Percentiles rank a stretch among this genome's conserved stretches.
These are phyloP conservation scores for Colletotrichum limetticola DNA, from an alignment of 2,329 filamentous ascomycete species.

Conservation along the genomic window DNA sequence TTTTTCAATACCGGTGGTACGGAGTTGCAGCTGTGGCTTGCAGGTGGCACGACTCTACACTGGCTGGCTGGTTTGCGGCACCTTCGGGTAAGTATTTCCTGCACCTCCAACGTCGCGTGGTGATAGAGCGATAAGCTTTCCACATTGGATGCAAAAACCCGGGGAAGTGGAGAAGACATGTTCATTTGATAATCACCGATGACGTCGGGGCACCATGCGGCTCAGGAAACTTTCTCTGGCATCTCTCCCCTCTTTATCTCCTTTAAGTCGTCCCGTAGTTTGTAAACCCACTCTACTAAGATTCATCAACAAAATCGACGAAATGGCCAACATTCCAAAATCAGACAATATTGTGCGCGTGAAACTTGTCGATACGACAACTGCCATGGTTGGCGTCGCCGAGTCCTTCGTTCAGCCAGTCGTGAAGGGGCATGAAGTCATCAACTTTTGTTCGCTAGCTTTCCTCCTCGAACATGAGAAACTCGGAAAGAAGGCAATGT, in stretches of 20 bases:
- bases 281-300: neutral
- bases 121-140: neutral
- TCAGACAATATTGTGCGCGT: conserved; percentile 34
- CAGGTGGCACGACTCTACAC: neutral
- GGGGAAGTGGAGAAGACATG: conserved; percentile 18
- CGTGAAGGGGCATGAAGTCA: conserved; percentile 34
- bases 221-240: neutral
- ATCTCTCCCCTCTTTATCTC: neutral
- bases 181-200: neutral
- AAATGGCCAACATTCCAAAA: conserved; percentile 22
- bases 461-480: conserved; percentile 36
- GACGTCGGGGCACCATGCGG: conserved; percentile 16
- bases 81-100: conserved; percentile 16
- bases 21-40: neutral
- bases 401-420: conserved; percentile 33
- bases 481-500: conserved; percentile 29
- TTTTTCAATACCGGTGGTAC: neutral
- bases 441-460: conserved; percentile 36
- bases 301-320: neutral
- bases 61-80: neutral
- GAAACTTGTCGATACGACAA: conserved; percentile 35
- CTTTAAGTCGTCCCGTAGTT: neutral
- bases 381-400: conserved; percentile 28
- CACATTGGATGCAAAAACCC: neutral
- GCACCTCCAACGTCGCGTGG: neutral